Base-by-base conservation (phyloP, 129 eudicot genomes). In the Ambrosia artemisiifolia region DNA sequence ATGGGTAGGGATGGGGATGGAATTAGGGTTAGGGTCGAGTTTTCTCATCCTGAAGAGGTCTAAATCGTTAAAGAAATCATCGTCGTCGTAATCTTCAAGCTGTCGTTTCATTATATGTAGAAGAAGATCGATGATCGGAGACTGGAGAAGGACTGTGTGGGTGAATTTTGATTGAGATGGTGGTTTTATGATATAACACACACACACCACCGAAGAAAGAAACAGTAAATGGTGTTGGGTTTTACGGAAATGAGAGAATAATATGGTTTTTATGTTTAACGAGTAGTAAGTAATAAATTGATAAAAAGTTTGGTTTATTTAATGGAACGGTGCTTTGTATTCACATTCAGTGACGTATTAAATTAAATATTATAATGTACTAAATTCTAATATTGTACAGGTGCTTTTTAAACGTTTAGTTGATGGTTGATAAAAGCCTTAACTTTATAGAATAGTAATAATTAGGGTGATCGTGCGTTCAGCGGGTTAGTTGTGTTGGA, bases 21-120 rank as follows among this genome's bases (percentile, higher is more conserved):
- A 79, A 48, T 47, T 42, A 68, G 75, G 75, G 80, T 85, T 69
- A 9, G 82, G 63, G 18, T 86, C 76, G 71, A 79, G 78, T 28
- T 76, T 87, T 12, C 80, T 40, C 88, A 79, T 83, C 64, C 85
- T 81, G 75, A 70, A 64, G 78, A 71, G 42, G 77, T 54, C 61
- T 76, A 79, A 47, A 53, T 83, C 85, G 19, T 72, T 34, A 56
- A 62, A 46, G 36, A 66, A 20, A 53, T 82, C 80, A 13, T 81
- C 84, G 42, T 81, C 82, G 74, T 76, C 75, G 78, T 75, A 80
- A 65, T 88, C 95, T 32, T 88, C 95, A 33, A 91, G 79, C 71
- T 91, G 88, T 11, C 97, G 97, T 49, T 91, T 91, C 66, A 64
- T 67, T 69, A 74, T 72, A 36, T 49, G 81, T 9, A 54, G 71